Evolutionary conservation across 139 green algal genomes (phyloP).

Genomic region (Pedinophyceae sp.): DNA sequence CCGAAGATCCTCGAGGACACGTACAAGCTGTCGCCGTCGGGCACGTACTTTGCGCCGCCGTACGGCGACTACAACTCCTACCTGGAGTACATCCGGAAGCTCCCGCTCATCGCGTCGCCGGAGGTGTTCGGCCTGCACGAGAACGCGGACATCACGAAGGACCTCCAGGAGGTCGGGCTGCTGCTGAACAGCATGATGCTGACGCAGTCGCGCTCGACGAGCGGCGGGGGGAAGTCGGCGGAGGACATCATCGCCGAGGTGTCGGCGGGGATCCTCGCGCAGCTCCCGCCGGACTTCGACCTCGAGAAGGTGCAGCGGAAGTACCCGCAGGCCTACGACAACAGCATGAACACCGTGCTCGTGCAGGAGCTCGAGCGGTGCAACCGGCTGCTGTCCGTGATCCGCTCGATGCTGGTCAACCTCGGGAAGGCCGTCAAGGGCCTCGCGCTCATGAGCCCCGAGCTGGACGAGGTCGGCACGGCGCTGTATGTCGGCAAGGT

Average conservation of each 20-base stretch:
- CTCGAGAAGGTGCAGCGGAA: conserved; percentile 31
- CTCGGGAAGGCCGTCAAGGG: conserved; percentile 60
- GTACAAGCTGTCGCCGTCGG: conserved; percentile 28
- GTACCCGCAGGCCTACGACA: conserved; percentile 60
- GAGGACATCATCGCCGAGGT: conserved; percentile 19
- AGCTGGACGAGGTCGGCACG: conserved; percentile 43
- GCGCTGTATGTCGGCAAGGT: conserved; percentile 24
- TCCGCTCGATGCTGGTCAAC: conserved; percentile 36
- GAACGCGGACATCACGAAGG: conserved; percentile 60
- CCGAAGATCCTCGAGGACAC: conserved; percentile 15
- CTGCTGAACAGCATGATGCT: conserved; percentile 21
- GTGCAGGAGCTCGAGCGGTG: conserved; percentile 54
- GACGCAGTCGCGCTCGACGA: conserved; percentile 18
- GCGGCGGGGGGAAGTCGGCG: conserved; percentile 9
- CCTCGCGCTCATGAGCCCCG: conserved; percentile 54
- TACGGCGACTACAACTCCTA: conserved; percentile 38
- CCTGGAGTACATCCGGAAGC: conserved; percentile 44
- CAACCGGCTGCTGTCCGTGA: conserved; percentile 44
- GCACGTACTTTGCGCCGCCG: conserved; percentile 32
- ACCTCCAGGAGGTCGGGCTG: conserved; percentile 27
- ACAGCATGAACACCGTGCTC: conserved; percentile 57
- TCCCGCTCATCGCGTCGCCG: conserved; percentile 36
- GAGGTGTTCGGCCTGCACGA: conserved; percentile 61
- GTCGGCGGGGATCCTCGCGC: conserved; percentile 17
- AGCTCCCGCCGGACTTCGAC: conserved; percentile 23